Percentiles rank a stretch among this genome's conserved stretches.
These are phyloP conservation scores for Grigorovia jiainica DNA, from an alignment of 805 yeast species.

Conservation along the genomic window DNA sequence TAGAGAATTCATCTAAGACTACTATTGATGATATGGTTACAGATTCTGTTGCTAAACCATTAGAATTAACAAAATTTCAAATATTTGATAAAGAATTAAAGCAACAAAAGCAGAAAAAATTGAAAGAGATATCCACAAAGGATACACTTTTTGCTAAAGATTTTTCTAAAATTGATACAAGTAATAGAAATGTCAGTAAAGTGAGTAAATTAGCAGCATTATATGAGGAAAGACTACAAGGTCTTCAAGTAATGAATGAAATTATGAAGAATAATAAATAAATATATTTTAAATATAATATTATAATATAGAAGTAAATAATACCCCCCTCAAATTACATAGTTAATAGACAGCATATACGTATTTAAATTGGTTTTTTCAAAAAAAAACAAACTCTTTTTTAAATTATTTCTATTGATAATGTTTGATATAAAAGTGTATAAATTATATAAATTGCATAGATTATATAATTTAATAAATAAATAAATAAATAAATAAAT, in stretches of 20 bases:
- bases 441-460: neutral
- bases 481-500: slow-evolving; percentile 3
- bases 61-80: slow-evolving; percentile 14
- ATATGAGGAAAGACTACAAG: slow-evolving; percentile 48
- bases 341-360: neutral
- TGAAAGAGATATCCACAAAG: slow-evolving; percentile 5
- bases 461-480: neutral
- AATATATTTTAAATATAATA: neutral
- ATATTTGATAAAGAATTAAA: slow-evolving; percentile 23
- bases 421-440: too few relatives aligned
- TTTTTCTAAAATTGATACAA: slow-evolving; percentile 31
- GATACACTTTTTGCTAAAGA: slow-evolving; percentile 26
- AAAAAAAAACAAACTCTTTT: too few relatives aligned
- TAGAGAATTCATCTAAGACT: neutral
- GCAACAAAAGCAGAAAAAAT: slow-evolving; percentile 5
- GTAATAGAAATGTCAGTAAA: slow-evolving; percentile 45
- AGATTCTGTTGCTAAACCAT: slow-evolving; percentile 2
- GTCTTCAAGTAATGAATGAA: slow-evolving; percentile 29
- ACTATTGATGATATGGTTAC: slow-evolving; percentile 7
- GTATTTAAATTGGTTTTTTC: neutral
- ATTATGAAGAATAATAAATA: slow-evolving; percentile 15
- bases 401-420: too few relatives aligned
- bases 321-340: too few relatives aligned
- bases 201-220: slow-evolving; percentile 55
- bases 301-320: slow-evolving; percentile 1